A percentile compares a stretch with the other conserved stretches of the same genome.
phyloP scores from a whole-genome alignment of 129 eudicot species.

The Saposhnikovia divaricata region DNA sequence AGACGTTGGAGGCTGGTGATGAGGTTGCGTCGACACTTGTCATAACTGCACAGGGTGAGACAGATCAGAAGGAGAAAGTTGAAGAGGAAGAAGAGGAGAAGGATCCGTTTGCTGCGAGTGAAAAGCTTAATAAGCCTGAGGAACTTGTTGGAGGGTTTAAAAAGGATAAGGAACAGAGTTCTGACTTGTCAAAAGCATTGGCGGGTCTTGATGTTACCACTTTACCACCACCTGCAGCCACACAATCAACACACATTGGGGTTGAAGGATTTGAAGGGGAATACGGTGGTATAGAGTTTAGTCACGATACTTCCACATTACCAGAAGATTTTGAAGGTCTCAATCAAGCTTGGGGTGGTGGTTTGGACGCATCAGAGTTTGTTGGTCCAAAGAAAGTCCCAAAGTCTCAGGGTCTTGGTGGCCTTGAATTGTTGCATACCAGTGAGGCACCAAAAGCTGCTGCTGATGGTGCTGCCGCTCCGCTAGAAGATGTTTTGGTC shows the following conservation, averaged over 20 bases:
- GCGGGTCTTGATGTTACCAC: slow-evolving; percentile 94
- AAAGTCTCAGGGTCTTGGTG: slow-evolving; percentile 74
- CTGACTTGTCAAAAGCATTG: slow-evolving; percentile 70
- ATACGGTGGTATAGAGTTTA: slow-evolving; percentile 93
- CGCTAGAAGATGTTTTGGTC: slow-evolving; percentile 71
- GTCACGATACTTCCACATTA: slow-evolving; percentile 70
- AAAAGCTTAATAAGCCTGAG: slow-evolving; percentile 67
- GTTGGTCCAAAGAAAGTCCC: slow-evolving; percentile 64
- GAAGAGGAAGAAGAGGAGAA: slow-evolving; percentile 61
- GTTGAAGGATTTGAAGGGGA: slow-evolving; percentile 98
- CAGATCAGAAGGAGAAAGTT: slow-evolving; percentile 33
- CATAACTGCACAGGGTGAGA: slow-evolving; percentile 40
- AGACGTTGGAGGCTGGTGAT: slow-evolving; percentile 90
- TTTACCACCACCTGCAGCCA: slow-evolving; percentile 89
- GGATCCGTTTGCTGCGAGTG: slow-evolving; percentile 98
- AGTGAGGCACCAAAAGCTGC: slow-evolving; percentile 43
- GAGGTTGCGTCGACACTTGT: slow-evolving; percentile 63
- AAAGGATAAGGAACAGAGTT: slow-evolving; percentile 66
- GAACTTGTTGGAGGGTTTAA: slow-evolving; percentile 81
- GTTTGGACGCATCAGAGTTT: slow-evolving; percentile 90
- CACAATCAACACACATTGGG: slow-evolving; percentile 88
- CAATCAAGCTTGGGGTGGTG: slow-evolving; percentile 98
- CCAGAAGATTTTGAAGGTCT: slow-evolving; percentile 90
- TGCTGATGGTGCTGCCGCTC: slow-evolving; percentile 36
- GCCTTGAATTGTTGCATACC: slow-evolving; percentile 75